Percentiles rank a stretch among this genome's conserved stretches.
Conservation (phyloP, 495 filamentous ascomycete species). For the Aspergillus asperescens region DNA sequence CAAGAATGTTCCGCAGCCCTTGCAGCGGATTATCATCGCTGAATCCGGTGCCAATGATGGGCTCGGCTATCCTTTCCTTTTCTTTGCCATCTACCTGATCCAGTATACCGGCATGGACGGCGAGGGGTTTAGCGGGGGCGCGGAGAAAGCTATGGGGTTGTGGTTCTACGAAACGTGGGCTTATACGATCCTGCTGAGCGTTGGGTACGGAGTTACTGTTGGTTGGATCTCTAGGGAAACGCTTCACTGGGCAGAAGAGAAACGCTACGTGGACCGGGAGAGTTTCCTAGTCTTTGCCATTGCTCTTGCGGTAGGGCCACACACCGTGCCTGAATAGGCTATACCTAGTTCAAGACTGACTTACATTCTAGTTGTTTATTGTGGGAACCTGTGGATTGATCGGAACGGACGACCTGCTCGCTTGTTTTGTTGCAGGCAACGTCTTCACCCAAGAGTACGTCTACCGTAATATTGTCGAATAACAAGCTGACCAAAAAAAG, state of each 20-base stretch:
- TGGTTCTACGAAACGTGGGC: slow-evolving; percentile 89
- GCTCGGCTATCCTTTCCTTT: slow-evolving; percentile 88
- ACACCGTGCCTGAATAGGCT: background rate
- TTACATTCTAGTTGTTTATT: slow-evolving; percentile 58
- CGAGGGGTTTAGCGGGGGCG: slow-evolving; percentile 51
- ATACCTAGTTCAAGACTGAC: slow-evolving; percentile 5
- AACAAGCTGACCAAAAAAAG: slow-evolving; percentile 21
- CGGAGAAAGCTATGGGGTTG: slow-evolving; percentile 61
- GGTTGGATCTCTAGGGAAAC: slow-evolving; percentile 78
- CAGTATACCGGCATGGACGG: slow-evolving; percentile 64
- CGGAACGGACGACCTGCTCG: slow-evolving; percentile 86
- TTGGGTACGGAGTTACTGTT: slow-evolving; percentile 68
- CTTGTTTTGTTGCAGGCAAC: slow-evolving; percentile 92
- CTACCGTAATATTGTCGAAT: background rate
- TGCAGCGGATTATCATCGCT: slow-evolving; percentile 84
- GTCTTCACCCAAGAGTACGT: slow-evolving; percentile 76
- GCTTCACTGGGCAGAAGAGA: slow-evolving; percentile 78
- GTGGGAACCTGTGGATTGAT: slow-evolving; percentile 83
- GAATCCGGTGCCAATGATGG: slow-evolving; percentile 92
- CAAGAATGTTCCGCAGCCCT: slow-evolving; percentile 72
- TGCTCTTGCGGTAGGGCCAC: slow-evolving; percentile 61
- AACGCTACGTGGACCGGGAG: slow-evolving; percentile 79
- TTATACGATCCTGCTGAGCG: slow-evolving; percentile 75
- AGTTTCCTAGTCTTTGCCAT: slow-evolving; percentile 88
- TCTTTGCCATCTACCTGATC: slow-evolving; percentile 76